Conservation (phyloP, 2,329 filamentous ascomycete genomes). For the Fusarium miscanthi region DNA sequence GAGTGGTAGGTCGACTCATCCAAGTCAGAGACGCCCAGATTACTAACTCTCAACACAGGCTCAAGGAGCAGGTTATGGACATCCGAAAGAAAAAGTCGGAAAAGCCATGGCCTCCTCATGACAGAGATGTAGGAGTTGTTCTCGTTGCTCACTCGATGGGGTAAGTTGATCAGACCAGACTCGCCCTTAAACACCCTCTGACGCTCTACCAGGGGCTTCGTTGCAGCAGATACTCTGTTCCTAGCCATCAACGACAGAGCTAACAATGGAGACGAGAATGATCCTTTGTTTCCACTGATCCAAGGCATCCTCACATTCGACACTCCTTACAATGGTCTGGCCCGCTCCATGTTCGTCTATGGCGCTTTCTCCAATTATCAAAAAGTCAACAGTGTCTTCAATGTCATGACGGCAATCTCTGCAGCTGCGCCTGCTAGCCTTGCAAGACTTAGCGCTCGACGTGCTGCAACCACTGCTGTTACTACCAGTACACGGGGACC, state of each 20-base stretch:
- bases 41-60: constrained; percentile 58
- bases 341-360: constrained; percentile 69
- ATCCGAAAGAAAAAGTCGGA: constrained; percentile 75
- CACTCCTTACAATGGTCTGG: constrained; percentile 80
- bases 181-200: neutral
- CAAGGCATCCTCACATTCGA: constrained; percentile 86
- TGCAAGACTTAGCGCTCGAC: constrained; percentile 44
- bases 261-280: constrained; percentile 44
- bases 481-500: constrained; percentile 47
- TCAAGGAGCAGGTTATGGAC: constrained; percentile 84
- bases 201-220: constrained; percentile 70
- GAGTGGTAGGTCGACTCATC: constrained; percentile 53
- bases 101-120: constrained; percentile 80
- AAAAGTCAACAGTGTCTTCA: constrained; percentile 67
- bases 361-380: constrained; percentile 70
- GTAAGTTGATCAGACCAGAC: constrained; percentile 47
- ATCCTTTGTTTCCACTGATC: constrained; percentile 80
- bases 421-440: constrained; percentile 60
- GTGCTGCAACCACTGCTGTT: constrained; percentile 30
- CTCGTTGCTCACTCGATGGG: constrained; percentile 88
- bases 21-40: neutral
- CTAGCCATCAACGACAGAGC: constrained; percentile 74
- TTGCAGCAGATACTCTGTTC: constrained; percentile 84
- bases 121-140: constrained; percentile 82
- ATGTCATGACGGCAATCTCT: constrained; percentile 65